Conservation (phyloP, 2,329 filamentous ascomycete species). For the Esteya vermicola region DNA sequence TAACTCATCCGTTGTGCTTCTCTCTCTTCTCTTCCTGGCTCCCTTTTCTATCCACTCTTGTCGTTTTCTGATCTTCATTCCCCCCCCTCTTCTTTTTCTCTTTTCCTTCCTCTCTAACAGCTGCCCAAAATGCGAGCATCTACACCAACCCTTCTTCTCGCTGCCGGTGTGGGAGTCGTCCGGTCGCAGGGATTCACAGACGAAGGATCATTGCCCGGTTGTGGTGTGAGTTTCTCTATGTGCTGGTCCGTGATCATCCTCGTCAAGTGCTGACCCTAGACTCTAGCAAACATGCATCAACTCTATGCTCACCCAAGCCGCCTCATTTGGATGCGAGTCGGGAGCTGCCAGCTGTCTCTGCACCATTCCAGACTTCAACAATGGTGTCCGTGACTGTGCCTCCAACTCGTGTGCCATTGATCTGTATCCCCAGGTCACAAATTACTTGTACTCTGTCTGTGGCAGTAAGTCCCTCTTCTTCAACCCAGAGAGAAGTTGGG, state of each 20-base stretch:
- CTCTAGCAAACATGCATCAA: slow-evolving; percentile 11
- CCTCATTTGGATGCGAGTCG: slow-evolving; percentile 7
- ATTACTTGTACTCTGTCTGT: slow-evolving; percentile 10
- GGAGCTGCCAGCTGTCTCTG: slow-evolving; percentile 10
- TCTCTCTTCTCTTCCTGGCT: not conserved
- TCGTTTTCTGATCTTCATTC: not conserved
- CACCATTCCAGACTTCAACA: slow-evolving; percentile 6
- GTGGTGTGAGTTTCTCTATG: slow-evolving; percentile 9
- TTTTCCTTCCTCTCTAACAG: not conserved
- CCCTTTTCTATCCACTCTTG: not conserved
- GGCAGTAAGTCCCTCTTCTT: slow-evolving; percentile 7
- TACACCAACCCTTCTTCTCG: slow-evolving; percentile 3
- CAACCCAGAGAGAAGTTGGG: not conserved
- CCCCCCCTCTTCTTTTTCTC: not conserved
- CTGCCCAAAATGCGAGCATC: slow-evolving; percentile 7
- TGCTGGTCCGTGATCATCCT: not conserved
- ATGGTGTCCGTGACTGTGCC: slow-evolving; percentile 11
- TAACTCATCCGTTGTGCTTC: not conserved
- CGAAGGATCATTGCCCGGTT: slow-evolving; percentile 8
- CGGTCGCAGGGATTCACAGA: slow-evolving; percentile 6
- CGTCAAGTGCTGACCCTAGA: not conserved
- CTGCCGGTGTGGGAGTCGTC: slow-evolving; percentile 1
- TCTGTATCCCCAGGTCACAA: slow-evolving; percentile 7
- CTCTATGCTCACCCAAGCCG: slow-evolving; percentile 4
- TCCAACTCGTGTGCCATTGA: slow-evolving; percentile 7